These are phyloP conservation scores for Penicillium fimorum DNA, from an alignment of 495 filamentous ascomycete species.

Conservation along the genomic window DNA sequence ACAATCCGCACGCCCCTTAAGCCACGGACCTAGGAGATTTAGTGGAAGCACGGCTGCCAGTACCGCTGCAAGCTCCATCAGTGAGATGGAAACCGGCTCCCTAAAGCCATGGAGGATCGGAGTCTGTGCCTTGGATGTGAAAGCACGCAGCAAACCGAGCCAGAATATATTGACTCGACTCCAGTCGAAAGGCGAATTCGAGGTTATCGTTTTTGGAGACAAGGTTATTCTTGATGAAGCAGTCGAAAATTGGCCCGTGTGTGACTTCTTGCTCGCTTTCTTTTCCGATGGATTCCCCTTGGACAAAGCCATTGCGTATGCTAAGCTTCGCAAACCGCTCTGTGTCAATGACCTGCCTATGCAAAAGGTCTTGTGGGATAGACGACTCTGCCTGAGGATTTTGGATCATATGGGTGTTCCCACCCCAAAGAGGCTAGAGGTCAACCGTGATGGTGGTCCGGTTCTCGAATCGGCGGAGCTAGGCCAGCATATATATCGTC, in stretches of 20 bases:
- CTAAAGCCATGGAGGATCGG: conserved; percentile 67
- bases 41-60: conserved; percentile 74
- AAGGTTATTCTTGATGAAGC: conserved; percentile 96
- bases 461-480: conserved; percentile 70
- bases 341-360: conserved; percentile 97
- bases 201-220: conserved; percentile 95
- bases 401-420: conserved; percentile 86
- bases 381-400: conserved; percentile 81
- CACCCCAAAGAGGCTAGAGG: conserved; percentile 85
- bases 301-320: conserved; percentile 95
- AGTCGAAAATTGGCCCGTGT: conserved; percentile 60
- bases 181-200: conserved; percentile 86
- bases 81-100: conserved; percentile 34
- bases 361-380: conserved; percentile 98
- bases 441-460: conserved; percentile 92
- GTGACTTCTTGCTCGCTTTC: conserved; percentile 96
- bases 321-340: conserved; percentile 85
- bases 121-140: conserved; percentile 92
- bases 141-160: conserved; percentile 93
- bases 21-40: conserved; percentile 68
- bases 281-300: conserved; percentile 97
- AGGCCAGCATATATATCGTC: conserved; percentile 70
- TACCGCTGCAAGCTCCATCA: conserved; percentile 68
- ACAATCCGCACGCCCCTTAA: conserved; percentile 62
- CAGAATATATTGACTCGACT: conserved; percentile 91